These are phyloP conservation scores for Phalaenopsis equestris DNA, from an alignment of 106 monocot genomes.

Conservation along the genomic window DNA sequence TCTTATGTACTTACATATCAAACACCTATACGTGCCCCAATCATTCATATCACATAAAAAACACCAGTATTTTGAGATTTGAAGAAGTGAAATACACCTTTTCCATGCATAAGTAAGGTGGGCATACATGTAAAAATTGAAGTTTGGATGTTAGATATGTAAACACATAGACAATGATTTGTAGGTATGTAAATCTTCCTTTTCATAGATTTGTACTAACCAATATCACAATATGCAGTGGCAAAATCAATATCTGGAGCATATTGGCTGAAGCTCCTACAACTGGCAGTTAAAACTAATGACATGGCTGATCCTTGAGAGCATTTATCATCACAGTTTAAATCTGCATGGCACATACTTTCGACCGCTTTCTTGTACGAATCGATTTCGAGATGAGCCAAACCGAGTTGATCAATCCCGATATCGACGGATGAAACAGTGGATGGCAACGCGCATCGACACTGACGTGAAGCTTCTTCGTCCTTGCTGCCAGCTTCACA, in stretches of 20 bases:
- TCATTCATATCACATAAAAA: too few species aligned
- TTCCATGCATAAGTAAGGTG: too few species aligned
- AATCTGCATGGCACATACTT: slow-evolving; percentile 1
- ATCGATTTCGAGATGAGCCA: slow-evolving; percentile 12
- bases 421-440: background rate
- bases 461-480: background rate
- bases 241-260: slow-evolving; percentile 27
- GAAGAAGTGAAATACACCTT: too few species aligned
- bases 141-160: too few species aligned
- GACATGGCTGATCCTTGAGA: slow-evolving; percentile 36
- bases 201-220: background rate
- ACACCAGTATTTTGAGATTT: too few species aligned
- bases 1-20: too few species aligned
- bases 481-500: background rate
- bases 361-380: slow-evolving; percentile 11
- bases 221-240: slow-evolving; percentile 9
- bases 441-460: slow-evolving; percentile 3
- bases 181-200: too few species aligned
- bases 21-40: too few species aligned
- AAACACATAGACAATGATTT: too few species aligned
- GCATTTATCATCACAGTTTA: slow-evolving; percentile 16
- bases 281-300: slow-evolving; percentile 23
- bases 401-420: slow-evolving; percentile 7
- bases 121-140: too few species aligned
- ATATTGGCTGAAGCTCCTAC: slow-evolving; percentile 30